These are phyloP conservation scores for Pyricularia grisea DNA, from an alignment of 2,329 filamentous ascomycete genomes.

Conservation along the genomic window DNA sequence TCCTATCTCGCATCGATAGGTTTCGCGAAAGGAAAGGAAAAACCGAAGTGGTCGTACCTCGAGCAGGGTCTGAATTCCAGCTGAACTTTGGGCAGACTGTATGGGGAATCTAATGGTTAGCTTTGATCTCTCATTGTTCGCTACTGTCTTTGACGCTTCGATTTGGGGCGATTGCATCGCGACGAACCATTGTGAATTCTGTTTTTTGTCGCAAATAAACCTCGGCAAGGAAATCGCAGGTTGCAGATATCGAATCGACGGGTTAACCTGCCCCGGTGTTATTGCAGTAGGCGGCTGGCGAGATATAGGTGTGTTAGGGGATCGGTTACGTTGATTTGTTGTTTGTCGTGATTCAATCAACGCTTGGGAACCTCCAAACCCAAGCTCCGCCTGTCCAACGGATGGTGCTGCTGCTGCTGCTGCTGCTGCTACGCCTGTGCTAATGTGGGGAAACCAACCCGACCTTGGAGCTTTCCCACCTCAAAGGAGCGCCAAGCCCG, in stretches of 20 bases:
- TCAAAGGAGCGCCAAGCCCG: neutral
- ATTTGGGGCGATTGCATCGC: neutral
- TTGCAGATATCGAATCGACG: neutral
- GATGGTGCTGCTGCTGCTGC: no score
- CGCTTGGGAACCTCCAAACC: neutral
- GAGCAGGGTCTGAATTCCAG: constrained; percentile 96
- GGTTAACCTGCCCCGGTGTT: neutral
- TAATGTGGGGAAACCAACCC: neutral
- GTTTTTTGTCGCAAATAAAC: neutral
- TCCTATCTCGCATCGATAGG: neutral
- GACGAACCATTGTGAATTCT: neutral
- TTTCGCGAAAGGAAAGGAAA: neutral
- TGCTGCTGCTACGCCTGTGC: neutral
- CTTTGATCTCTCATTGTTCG: neutral
- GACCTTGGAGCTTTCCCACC: neutral
- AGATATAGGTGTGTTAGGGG: neutral
- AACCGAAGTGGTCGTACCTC: constrained; percentile 52
- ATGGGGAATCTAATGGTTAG: neutral
- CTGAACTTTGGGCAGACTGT: constrained; percentile 96
- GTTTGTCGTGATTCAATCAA: neutral
- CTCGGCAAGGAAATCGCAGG: neutral
- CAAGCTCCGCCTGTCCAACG: neutral
- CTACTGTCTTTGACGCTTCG: neutral
- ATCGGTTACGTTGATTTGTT: neutral
- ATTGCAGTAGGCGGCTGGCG: neutral